phyloP scores from a whole-genome alignment of 331 rosid species.

The Cucumis variabilis region DNA sequence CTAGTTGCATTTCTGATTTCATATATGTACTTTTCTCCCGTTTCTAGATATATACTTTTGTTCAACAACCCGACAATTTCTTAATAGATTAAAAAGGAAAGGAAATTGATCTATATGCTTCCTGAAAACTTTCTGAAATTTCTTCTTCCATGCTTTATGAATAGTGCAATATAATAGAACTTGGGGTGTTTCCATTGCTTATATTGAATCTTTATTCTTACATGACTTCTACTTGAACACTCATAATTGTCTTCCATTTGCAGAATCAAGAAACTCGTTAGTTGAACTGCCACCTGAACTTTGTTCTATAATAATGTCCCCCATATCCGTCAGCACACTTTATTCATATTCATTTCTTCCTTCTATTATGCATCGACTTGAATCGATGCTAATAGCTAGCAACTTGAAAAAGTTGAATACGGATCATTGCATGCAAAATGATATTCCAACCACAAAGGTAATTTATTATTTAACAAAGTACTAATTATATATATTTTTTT shows the following conservation, averaged over 20 bases:
- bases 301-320: slow-evolving; percentile 72
- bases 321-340: slow-evolving; percentile 51
- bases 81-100: not conserved
- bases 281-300: slow-evolving; percentile 90
- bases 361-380: slow-evolving; percentile 78
- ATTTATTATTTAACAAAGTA: not conserved
- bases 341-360: slow-evolving; percentile 77
- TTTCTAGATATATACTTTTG: not conserved
- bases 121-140: not conserved
- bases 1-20: not conserved
- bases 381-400: slow-evolving; percentile 67
- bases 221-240: not conserved
- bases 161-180: not conserved
- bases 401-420: slow-evolving; percentile 64
- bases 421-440: slow-evolving; percentile 61
- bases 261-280: slow-evolving; percentile 52
- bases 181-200: not conserved
- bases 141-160: not conserved
- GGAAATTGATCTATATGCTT: not conserved
- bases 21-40: not conserved
- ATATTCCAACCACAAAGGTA: slow-evolving; percentile 68
- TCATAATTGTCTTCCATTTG: slow-evolving; percentile 24
- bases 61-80: slow-evolving; percentile 9
- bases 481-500: not conserved
- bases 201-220: not conserved